Conservation (phyloP, 179 eudicot genomes). For the Actinidia chinensis region DNA sequence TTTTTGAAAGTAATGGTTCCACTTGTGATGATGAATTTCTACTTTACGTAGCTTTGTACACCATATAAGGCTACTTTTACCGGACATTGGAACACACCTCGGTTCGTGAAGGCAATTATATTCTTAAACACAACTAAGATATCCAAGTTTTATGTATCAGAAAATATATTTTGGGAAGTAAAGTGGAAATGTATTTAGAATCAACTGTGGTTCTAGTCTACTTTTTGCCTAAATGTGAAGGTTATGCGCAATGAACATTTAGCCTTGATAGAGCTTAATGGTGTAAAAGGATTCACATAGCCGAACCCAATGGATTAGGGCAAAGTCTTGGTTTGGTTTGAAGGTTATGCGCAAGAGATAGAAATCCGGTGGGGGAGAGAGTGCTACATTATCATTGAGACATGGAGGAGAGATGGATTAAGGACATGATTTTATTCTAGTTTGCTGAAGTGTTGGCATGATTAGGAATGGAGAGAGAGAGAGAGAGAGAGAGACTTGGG, state of each 20-base stretch:
- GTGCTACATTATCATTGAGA: background rate
- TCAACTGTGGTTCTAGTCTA: too few species aligned
- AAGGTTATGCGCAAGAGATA: too few species aligned
- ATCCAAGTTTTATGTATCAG: background rate
- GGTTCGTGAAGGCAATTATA: background rate
- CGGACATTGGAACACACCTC: background rate
- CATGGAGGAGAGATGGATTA: background rate
- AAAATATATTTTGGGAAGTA: background rate
- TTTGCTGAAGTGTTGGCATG: too few species aligned
- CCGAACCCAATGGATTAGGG: too few species aligned
- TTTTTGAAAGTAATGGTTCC: background rate
- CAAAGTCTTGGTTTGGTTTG: too few species aligned
- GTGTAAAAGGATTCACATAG: too few species aligned
- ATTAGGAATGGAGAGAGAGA: too few species aligned
- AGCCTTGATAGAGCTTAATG: too few species aligned
- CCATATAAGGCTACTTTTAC: background rate
- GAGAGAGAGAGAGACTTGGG: too few species aligned
- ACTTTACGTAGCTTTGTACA: background rate
- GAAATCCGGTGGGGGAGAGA: background rate
- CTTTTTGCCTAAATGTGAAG: too few species aligned
- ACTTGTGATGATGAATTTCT: background rate
- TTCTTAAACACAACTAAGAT: background rate
- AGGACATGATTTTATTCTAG: background rate
- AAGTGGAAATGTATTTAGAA: too few species aligned
- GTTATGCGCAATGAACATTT: too few species aligned